Percentiles rank a stretch among this genome's conserved stretches.
Evolutionary conservation across 441 rosid genomes (phyloP).

Genomic region (Pelargonium australe): DNA sequence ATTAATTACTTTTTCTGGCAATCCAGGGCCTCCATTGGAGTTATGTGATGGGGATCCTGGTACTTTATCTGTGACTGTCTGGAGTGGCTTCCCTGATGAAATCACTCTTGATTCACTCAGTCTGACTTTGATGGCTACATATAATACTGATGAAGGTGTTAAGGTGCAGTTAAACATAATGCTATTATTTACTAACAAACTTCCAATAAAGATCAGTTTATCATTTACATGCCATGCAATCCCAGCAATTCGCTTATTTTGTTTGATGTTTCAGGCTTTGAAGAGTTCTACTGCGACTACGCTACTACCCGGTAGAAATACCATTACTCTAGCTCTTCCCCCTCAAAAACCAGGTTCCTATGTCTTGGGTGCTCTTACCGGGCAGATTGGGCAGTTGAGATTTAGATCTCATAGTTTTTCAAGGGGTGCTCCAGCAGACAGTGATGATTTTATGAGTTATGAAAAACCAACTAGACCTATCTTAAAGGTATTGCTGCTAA

Average conservation of each 20-base stretch:
- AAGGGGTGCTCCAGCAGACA: conserved; percentile 92
- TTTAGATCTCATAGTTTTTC: conserved; percentile 97
- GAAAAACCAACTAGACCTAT: conserved; percentile 94
- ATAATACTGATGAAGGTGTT: conserved; percentile 81
- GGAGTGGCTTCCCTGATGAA: conserved; percentile 99
- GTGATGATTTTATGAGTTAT: conserved; percentile 95
- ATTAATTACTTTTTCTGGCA: conserved; percentile 90
- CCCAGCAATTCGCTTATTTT: conserved; percentile 16
- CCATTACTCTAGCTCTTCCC: conserved; percentile 63
- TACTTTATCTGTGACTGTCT: conserved; percentile 69
- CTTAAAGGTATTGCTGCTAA: conserved; percentile 54
- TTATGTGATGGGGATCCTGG: conserved; percentile 98
- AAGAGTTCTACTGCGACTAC: conserved; percentile 63
- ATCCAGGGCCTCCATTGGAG: conserved; percentile 77
- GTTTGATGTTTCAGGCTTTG: conserved; percentile 58
- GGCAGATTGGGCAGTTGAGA: conserved; percentile 89
- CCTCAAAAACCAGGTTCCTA: conserved; percentile 96
- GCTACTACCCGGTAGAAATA: conserved; percentile 69
- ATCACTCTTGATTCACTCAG: conserved; percentile 90
- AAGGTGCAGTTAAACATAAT: conserved; percentile 48
- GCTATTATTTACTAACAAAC: background rate
- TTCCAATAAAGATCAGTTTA: background rate
- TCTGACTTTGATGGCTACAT: conserved; percentile 83
- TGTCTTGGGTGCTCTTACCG: conserved; percentile 91
- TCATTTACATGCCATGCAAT: conserved; percentile 5